Base-by-base conservation (phyloP, 2,329 filamentous ascomycete species). In the Microcyclospora pomicola region DNA sequence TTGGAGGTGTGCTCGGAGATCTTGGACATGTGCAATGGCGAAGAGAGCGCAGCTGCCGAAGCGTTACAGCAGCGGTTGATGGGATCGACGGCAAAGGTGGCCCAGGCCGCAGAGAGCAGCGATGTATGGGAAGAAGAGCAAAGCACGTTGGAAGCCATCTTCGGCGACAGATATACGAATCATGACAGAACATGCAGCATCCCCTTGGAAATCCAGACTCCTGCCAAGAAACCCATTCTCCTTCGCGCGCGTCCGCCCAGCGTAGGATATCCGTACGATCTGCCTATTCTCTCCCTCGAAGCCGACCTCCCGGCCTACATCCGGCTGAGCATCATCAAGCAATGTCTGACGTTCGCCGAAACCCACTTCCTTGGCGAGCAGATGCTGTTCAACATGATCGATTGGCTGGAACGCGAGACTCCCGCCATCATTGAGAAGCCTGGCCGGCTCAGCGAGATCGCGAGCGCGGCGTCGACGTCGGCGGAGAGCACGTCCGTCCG, bases 331-430 rank as follows among this genome's bases (percentile, higher is more conserved):
- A 78, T 94, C 29, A 75, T 91, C 50, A 80, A 83, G 49, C 78
- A 82, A 59, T 77, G 80, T 2, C 65, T 95, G 5, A 67, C 73
- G 4, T 77, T 88, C 54, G 77, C 86, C 2, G 66, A 75, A 35
- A 71, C 77, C 35, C 75, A 77, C 19, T 69, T 93, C 24, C 63
- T 79, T 11, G 88, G 85, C 15, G 85, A 92, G 54, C 82, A 85
- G 30, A 94, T 93, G 80, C 73, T 95, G 10, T 96, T 87, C 60
- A 83, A 83, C 47, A 70, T 93, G 10, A 72, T 88, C 37, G 87
- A 94, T 60, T 96, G 88, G 87, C 64, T 96, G 3, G 87, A 96
- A 56, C 75, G 82, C 45, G 79, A 86, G 47, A 76, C 93, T 44
- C 80, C 84, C 41, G 63, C 63, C n/a, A 83, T 96, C 40, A 79